Evolutionary conservation across 257 asterid genomes (phyloP).

Genomic region (Forsythia suspensa): DNA sequence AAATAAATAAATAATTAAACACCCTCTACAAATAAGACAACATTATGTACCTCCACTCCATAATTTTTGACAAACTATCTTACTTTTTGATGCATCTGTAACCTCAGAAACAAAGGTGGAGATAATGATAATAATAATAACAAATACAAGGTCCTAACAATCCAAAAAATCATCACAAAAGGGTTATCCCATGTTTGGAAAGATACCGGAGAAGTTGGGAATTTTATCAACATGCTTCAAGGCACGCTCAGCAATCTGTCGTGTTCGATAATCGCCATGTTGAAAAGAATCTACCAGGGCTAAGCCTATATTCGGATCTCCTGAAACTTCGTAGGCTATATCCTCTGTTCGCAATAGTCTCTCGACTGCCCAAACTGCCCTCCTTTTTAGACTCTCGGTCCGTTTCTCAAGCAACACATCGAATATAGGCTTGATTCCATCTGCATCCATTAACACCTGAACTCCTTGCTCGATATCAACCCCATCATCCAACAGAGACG

Average conservation of each 20-base stretch:
- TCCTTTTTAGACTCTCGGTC: conserved; percentile 63
- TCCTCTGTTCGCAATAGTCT: conserved; percentile 69
- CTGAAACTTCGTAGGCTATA: conserved; percentile 59
- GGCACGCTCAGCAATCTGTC: conserved; percentile 92
- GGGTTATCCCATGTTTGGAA: conserved; percentile 45
- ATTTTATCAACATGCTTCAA: conserved; percentile 78
- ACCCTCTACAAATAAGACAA: conserved; percentile 24
- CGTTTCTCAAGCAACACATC: conserved; percentile 76
- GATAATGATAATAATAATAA: background rate
- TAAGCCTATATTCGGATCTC: conserved; percentile 75
- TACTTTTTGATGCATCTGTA: conserved; percentile 16
- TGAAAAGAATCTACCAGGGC: conserved; percentile 94
- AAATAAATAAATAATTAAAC: conserved; percentile 7
- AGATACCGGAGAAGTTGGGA: conserved; percentile 87
- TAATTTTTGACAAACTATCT: conserved; percentile 27
- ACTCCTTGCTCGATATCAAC: conserved; percentile 79
- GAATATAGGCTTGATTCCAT: conserved; percentile 70
- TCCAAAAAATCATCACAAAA: conserved; percentile 12
- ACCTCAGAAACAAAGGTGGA: conserved; percentile 5
- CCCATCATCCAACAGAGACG: conserved; percentile 78
- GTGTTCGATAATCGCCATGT: conserved; percentile 77
- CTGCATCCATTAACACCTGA: conserved; percentile 60
- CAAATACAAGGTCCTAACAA: conserved; percentile 12
- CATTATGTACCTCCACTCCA: conserved; percentile 43
- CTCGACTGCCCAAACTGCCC: conserved; percentile 92